Evolutionary conservation across 371 early-diverging fungal genomes (phyloP).

Genomic region (Encephalitozoon cuniculi): DNA sequence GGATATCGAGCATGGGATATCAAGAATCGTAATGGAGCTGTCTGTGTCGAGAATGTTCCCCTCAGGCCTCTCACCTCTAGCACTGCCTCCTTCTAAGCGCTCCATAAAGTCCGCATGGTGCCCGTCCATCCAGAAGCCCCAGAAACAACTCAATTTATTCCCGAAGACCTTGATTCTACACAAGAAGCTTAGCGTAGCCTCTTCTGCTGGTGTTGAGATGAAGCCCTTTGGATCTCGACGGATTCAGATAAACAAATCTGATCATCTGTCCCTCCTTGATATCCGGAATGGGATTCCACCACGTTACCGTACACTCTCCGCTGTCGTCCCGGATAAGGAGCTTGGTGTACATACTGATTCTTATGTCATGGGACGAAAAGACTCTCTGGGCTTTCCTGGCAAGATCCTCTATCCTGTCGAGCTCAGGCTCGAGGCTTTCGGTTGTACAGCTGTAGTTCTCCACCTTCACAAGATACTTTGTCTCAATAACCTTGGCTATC

Average conservation of each 20-base stretch:
- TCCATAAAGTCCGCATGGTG: background rate
- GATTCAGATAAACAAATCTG: slow-evolving; percentile 34
- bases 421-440: slow-evolving; percentile 49
- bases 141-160: background rate
- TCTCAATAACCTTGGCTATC: slow-evolving; percentile 46
- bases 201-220: slow-evolving; percentile 47
- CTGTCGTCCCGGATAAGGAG: slow-evolving; percentile 35
- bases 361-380: slow-evolving; percentile 28
- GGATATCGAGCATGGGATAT: background rate
- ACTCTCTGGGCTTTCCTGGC: slow-evolving; percentile 20
- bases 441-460: slow-evolving; percentile 36
- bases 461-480: slow-evolving; percentile 26
- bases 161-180: background rate
- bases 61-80: background rate
- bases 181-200: slow-evolving; percentile 5
- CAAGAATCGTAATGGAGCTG: slow-evolving; percentile 2
- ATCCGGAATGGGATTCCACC: slow-evolving; percentile 45
- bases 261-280: slow-evolving; percentile 25
- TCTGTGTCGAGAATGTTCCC: background rate
- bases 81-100: background rate
- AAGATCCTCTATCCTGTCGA: slow-evolving; percentile 45
- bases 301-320: slow-evolving; percentile 50
- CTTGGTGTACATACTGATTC: slow-evolving; percentile 37
- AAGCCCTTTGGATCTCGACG: slow-evolving; percentile 12
- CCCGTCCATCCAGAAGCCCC: background rate